Evolutionary conservation across 768 basidiomycete genomes (phyloP).

Genomic region (Boletus pseudopeckii): DNA sequence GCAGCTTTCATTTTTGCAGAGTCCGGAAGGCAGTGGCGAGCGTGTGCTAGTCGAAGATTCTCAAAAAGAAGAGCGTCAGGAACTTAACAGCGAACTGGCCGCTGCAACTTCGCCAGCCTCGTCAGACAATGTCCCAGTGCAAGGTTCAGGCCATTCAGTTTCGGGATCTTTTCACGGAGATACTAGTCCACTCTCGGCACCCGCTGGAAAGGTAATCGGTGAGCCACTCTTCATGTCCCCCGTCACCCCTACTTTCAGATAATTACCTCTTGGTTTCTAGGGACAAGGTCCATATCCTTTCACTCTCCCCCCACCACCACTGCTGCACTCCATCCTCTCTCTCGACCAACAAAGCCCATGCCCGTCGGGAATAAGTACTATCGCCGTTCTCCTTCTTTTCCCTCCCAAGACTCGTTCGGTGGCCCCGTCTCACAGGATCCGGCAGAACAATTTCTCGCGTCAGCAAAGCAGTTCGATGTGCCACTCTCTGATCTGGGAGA

Average conservation of each 20-base stretch:
- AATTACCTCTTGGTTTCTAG: conserved; percentile 27
- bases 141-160: conserved; percentile 25
- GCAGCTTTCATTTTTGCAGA: conserved; percentile 15
- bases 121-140: conserved; percentile 22
- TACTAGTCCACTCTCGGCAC: conserved; percentile 25
- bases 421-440: conserved; percentile 48
- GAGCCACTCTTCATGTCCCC: conserved; percentile 23
- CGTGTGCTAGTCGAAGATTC: conserved; percentile 39
- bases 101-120: conserved; percentile 22
- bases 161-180: conserved; percentile 24
- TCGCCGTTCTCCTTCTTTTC: conserved; percentile 35
- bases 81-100: conserved; percentile 14
- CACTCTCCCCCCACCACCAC: conserved; percentile 28
- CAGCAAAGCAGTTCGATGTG: conserved; percentile 47
- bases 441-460: conserved; percentile 43
- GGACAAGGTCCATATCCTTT: conserved; percentile 34
- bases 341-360: conserved; percentile 21
- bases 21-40: conserved; percentile 9
- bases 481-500: conserved; percentile 57
- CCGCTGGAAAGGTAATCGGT: conserved; percentile 30
- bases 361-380: conserved; percentile 20
- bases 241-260: conserved; percentile 21
- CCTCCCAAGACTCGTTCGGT: conserved; percentile 64
- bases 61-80: conserved; percentile 48
- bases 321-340: conserved; percentile 8